Conservation (phyloP, 208 protist species). For the Acanthamoeba castellanii region DNA sequence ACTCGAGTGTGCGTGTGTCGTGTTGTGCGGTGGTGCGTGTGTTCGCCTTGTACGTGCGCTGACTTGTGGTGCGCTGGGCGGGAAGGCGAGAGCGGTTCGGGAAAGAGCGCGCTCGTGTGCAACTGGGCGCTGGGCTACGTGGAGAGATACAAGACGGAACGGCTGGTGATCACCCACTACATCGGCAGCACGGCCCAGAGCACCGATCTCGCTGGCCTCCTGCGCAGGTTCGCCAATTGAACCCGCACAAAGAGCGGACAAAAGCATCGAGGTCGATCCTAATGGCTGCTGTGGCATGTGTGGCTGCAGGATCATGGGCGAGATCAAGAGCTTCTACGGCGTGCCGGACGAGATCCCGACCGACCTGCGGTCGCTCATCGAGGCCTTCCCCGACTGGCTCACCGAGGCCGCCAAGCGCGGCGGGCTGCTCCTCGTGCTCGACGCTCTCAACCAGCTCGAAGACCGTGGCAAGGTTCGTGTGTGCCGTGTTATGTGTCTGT, state of each 20-base stretch:
- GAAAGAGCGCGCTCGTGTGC: conserved; percentile 55
- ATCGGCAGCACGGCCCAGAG: conserved; percentile 57
- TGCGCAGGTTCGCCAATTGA: too few relatives aligned
- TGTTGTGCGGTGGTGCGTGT: too few relatives aligned
- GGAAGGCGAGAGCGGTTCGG: conserved; percentile 65
- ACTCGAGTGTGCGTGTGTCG: not conserved
- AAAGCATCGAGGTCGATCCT: too few relatives aligned
- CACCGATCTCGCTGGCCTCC: conserved; percentile 30
- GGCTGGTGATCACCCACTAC: conserved; percentile 62
- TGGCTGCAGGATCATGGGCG: not conserved
- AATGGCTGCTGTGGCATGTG: too few relatives aligned
- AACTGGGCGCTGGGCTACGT: conserved; percentile 60
- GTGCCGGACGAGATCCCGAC: conserved; percentile 27
- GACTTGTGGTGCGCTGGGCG: too few relatives aligned
- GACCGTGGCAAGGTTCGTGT: not conserved
- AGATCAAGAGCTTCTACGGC: conserved; percentile 43
- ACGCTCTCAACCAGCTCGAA: conserved; percentile 76
- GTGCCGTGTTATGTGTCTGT: not conserved
- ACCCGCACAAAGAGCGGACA: too few relatives aligned
- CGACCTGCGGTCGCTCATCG: conserved; percentile 31
- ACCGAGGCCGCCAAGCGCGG: conserved; percentile 48
- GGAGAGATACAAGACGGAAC: not conserved
- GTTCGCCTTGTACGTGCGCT: not conserved
- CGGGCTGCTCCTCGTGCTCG: conserved; percentile 58
- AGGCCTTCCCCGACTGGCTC: conserved; percentile 50